Evolutionary conservation across 2,329 filamentous ascomycete species (phyloP).

Genomic region (Fusarium scirpi): DNA sequence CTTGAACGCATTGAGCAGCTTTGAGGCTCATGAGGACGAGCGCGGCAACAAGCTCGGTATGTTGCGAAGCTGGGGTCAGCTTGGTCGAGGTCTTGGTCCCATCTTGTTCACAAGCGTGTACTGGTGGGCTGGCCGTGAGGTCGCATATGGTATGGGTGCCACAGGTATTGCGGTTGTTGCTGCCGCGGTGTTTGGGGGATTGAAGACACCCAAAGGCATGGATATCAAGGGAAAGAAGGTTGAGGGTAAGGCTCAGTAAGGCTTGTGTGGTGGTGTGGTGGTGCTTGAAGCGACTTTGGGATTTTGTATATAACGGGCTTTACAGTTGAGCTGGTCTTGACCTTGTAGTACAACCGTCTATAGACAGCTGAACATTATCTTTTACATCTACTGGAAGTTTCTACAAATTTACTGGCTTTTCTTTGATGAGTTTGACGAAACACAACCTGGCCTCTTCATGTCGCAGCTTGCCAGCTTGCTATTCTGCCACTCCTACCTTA

Average conservation of each 20-base stretch:
- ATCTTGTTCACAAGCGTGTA: conserved; percentile 94
- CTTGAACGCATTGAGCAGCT: conserved; percentile 89
- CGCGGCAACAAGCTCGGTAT: conserved; percentile 88
- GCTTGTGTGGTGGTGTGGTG: not conserved
- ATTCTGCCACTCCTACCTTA: not conserved
- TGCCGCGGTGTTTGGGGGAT: conserved; percentile 74
- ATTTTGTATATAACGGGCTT: conserved; percentile 2
- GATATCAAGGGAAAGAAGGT: conserved; percentile 36
- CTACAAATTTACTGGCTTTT: not conserved
- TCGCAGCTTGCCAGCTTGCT: not conserved
- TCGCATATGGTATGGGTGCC: conserved; percentile 85
- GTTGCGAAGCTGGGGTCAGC: conserved; percentile 84
- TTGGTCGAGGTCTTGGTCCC: conserved; percentile 87
- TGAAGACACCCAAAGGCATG: conserved; percentile 71
- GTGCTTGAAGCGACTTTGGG: not conserved
- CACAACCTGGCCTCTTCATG: not conserved
- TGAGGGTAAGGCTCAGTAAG: conserved; percentile 34
- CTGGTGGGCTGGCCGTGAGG: conserved; percentile 95
- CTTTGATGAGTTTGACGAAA: not conserved
- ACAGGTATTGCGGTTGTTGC: conserved; percentile 82
- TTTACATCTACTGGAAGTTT: not conserved
- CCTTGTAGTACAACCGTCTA: not conserved
- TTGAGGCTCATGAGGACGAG: conserved; percentile 84
- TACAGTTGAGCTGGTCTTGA: conserved; percentile 36
- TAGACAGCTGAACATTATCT: conserved; percentile 2